These are phyloP conservation scores for Apiotrichum akiyoshidainum DNA, from an alignment of 1,284 basidiomycete species.

Conservation along the genomic window DNA sequence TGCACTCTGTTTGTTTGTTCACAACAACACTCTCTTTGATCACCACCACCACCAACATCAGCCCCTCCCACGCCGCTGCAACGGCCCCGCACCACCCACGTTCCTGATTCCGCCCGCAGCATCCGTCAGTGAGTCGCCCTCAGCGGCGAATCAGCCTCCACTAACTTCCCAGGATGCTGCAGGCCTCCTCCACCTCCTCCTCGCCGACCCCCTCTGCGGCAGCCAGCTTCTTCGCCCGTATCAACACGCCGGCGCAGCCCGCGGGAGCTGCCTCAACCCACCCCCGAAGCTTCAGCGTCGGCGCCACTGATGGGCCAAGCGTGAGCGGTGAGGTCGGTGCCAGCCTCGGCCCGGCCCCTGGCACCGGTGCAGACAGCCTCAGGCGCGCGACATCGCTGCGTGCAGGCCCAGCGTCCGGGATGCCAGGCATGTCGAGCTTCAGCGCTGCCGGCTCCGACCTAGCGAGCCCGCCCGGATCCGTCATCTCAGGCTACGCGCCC, in stretches of 20 bases:
- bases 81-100: background rate
- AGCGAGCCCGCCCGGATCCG: conserved; percentile 8
- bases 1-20: too few relatives aligned
- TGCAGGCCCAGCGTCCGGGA: conserved; percentile 18
- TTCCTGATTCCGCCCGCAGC: conserved; percentile 1
- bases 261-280: conserved; percentile 21
- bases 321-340: background rate
- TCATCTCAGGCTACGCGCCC: conserved; percentile 24
- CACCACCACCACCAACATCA: background rate
- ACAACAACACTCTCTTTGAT: background rate
- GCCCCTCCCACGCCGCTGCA: background rate
- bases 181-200: conserved; percentile 21
- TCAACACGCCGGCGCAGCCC: conserved; percentile 13
- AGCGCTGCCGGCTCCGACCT: conserved; percentile 35
- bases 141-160: background rate
- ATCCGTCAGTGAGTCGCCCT: conserved; percentile 7
- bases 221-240: conserved; percentile 21
- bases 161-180: conserved; percentile 31
- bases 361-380: conserved; percentile 3
- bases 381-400: conserved; percentile 15
- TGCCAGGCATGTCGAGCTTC: conserved; percentile 32
- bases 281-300: conserved; percentile 38
- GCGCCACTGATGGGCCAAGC: conserved; percentile 40
- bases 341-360: background rate
- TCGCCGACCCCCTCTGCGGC: conserved; percentile 23